These are phyloP conservation scores for Globisporangium acanthophoron DNA, from an alignment of 352 stramenopile species.

Conservation along the genomic window DNA sequence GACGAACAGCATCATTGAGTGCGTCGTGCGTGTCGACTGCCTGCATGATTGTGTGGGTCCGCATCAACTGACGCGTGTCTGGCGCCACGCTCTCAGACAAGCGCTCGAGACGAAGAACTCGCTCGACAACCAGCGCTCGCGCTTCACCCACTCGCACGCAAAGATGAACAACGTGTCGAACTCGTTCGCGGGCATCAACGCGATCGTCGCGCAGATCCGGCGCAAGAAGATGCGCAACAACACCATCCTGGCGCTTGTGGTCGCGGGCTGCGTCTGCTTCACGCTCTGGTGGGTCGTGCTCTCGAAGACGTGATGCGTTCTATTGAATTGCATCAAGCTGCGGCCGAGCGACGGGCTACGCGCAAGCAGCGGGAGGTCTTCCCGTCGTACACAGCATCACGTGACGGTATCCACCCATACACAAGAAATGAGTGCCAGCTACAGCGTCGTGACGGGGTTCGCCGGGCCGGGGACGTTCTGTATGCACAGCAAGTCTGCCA, in stretches of 20 bases:
- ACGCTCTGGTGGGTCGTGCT: conserved; percentile 94
- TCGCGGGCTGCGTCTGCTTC: conserved; percentile 95
- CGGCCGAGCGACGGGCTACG: too few relatives aligned
- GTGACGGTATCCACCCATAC: too few relatives aligned
- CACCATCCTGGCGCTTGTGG: conserved; percentile 94
- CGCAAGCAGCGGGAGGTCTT: too few relatives aligned
- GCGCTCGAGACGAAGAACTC: conserved; percentile 81
- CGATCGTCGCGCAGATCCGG: conserved; percentile 94
- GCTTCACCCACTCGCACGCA: conserved; percentile 77
- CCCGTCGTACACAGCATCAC: too few relatives aligned
- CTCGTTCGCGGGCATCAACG: conserved; percentile 94
- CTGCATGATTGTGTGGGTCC: too few relatives aligned
- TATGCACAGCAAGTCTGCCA: conserved; percentile 40
- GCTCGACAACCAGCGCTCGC: conserved; percentile 86
- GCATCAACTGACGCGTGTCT: conserved; percentile 17
- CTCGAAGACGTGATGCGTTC: conserved; percentile 42
- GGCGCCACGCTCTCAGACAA: conserved; percentile 28
- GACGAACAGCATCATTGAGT: conserved; percentile 82
- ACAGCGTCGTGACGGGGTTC: conserved; percentile 38
- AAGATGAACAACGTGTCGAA: conserved; percentile 84
- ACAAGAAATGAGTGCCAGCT: conserved; percentile 2
- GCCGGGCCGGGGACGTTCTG: conserved; percentile 29
- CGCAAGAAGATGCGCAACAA: conserved; percentile 97
- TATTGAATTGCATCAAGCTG: neutral
- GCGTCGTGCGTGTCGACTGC: conserved; percentile 4